These are phyloP conservation scores for Petunia axillaris DNA, from an alignment of 257 asterid genomes.

Conservation along the genomic window DNA sequence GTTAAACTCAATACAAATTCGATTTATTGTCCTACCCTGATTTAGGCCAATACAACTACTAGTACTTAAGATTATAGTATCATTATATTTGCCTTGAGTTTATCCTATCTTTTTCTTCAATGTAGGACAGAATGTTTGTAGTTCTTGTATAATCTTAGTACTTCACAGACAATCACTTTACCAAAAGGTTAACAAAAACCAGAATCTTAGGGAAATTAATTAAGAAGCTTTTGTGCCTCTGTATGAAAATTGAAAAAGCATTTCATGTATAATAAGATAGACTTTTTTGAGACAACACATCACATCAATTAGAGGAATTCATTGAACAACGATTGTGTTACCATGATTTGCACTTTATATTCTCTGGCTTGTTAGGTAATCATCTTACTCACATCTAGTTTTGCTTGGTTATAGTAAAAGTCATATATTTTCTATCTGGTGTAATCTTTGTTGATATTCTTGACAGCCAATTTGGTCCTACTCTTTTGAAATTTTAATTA, in stretches of 20 bases:
- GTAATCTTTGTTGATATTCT: constrained; percentile 15
- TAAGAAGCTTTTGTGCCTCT: background rate
- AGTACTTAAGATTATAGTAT: too few species aligned
- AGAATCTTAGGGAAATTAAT: background rate
- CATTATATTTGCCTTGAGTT: too few species aligned
- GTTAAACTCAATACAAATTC: too few species aligned
- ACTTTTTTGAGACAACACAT: background rate
- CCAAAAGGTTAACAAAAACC: background rate
- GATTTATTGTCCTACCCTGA: too few species aligned
- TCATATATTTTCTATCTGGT: background rate
- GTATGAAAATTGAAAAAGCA: too few species aligned
- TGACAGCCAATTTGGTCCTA: constrained; percentile 32
- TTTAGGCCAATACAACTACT: too few species aligned
- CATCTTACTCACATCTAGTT: background rate
- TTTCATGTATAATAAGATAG: too few species aligned
- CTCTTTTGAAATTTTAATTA: background rate
- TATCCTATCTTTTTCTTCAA: too few species aligned
- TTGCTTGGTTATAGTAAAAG: constrained; percentile 11
- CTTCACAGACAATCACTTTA: background rate
- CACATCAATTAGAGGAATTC: background rate
- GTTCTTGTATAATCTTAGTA: background rate
- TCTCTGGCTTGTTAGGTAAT: background rate
- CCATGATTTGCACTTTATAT: background rate
- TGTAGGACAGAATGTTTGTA: background rate
- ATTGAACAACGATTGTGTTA: background rate